Base-by-base conservation (phyloP, 345 rosid species). In the Psidium guajava region DNA sequence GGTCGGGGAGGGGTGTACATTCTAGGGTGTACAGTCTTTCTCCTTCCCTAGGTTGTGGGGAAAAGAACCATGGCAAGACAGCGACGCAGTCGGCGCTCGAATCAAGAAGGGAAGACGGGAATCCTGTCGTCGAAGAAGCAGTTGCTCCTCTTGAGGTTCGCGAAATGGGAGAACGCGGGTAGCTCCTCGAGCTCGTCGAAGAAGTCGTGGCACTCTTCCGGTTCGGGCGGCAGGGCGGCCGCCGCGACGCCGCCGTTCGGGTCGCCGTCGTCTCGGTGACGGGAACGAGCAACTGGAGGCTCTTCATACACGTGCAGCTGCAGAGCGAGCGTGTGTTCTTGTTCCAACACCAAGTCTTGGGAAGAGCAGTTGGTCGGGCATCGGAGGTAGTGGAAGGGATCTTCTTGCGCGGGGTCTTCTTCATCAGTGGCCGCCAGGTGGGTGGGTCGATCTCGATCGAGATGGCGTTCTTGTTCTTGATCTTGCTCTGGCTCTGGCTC, bases 181-280 rank as follows among this genome's bases (percentile, higher is more conserved):
- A 93, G 90, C 81, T 94, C 97, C 89, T 91, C 97, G 59, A 94
- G 95, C 89, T 94, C 97, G 85, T 94, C 95, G 81, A 94, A 93
- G 90, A 94, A 92, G 85, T 93, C 97, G 82, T 88, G 89, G 64
- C 91, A 94, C 83, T 91, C 95, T 8, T 57, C 77, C 40, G 64
- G 56, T 81, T 88, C 86, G 87, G 16, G 87, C 40, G 15, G 73
- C 61, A 50, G 25, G 18, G 32, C 25, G 22, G 54, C 57, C 6
- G 81, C 58, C 32, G 52, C 47, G 80, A 8, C 25, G 0, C 47
- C 80, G 0, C 47, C 80, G 0, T 25, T 36, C 25, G 47, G 47
- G 13, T 69, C 80, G 47, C 36, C 80, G 51, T 50, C 14, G 52
- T 11, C 13, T 6, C 47, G 6, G 52, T 50, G 11, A 25, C 47